Percentiles rank a stretch among this genome's conserved stretches.
Evolutionary conservation across 2,329 filamentous ascomycete species (phyloP).

Genomic region (Penicillium hesseltinei): DNA sequence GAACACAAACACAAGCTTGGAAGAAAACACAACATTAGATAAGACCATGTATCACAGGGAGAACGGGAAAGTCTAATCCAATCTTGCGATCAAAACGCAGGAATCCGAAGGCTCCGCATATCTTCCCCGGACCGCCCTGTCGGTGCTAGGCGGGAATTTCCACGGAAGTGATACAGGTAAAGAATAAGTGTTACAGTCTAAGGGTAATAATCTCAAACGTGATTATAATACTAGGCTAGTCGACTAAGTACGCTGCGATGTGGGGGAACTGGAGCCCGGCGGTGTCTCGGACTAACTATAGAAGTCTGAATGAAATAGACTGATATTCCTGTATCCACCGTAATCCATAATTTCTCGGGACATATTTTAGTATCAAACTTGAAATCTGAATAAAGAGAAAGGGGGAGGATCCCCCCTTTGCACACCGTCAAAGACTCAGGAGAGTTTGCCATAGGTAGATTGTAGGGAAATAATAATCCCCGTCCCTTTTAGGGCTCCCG

Average conservation of each 20-base stretch:
- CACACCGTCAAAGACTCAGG: not conserved
- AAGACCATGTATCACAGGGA: constrained; percentile 16
- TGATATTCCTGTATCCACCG: constrained; percentile 17
- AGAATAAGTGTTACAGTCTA: constrained; percentile 10
- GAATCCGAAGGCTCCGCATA: constrained; percentile 29
- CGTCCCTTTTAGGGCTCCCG: constrained; percentile 10
- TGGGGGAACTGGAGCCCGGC: constrained; percentile 26
- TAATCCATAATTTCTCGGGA: constrained; percentile 14
- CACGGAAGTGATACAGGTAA: constrained; percentile 14
- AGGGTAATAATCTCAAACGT: not conserved
- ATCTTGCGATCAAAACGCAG: constrained; percentile 22
- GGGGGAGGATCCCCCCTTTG: not conserved
- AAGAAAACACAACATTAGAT: constrained; percentile 1
- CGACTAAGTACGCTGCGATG: constrained; percentile 1
- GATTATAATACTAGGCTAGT: not conserved
- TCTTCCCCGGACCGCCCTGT: constrained; percentile 28
- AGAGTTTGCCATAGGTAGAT: constrained; percentile 4
- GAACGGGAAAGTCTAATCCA: constrained; percentile 15
- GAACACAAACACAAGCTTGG: constrained; percentile 1
- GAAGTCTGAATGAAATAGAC: constrained; percentile 24
- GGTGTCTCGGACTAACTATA: constrained; percentile 22
- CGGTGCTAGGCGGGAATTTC: constrained; percentile 23
- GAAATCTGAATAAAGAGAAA: not conserved
- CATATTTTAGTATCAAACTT: not conserved
- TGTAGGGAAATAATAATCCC: not conserved